Evolutionary conservation across 2,329 filamentous ascomycete genomes (phyloP).

Genomic region (Colletotrichum tabaci): DNA sequence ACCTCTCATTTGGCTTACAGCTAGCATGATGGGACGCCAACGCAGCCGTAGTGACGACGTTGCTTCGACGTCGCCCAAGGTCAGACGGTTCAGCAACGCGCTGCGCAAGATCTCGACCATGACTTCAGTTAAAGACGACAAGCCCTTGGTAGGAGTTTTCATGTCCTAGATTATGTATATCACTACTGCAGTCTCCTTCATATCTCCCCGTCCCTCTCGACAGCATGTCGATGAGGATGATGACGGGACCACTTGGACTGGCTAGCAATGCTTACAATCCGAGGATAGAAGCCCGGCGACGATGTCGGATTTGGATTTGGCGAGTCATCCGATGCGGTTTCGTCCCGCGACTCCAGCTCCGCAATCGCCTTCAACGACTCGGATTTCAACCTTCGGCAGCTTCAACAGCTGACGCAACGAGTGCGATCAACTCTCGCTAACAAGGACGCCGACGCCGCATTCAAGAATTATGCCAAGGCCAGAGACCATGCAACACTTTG

Average conservation of each 20-base stretch:
- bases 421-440: constrained; percentile 52
- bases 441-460: constrained; percentile 60
- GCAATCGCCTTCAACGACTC: constrained; percentile 48
- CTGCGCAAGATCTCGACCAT: constrained; percentile 9
- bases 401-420: constrained; percentile 53
- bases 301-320: constrained; percentile 2
- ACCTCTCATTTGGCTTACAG: not conserved
- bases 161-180: not conserved
- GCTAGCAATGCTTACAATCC: constrained; percentile 1
- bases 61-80: constrained; percentile 7
- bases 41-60: constrained; percentile 25
- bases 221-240: not conserved
- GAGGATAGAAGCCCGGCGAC: constrained; percentile 14
- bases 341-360: constrained; percentile 45
- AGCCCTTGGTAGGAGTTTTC: not conserved
- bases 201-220: not conserved
- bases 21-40: constrained; percentile 12
- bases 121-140: not conserved
- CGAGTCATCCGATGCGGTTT: constrained; percentile 1
- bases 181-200: too few species aligned
- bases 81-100: constrained; percentile 14
- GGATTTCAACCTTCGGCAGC: constrained; percentile 54
- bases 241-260: constrained; percentile 2
- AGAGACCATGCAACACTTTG: constrained; percentile 42
- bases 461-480: constrained; percentile 60